These are phyloP conservation scores for Caryopteris hybrid DNA, from an alignment of 305 asterid genomes.

Conservation along the genomic window DNA sequence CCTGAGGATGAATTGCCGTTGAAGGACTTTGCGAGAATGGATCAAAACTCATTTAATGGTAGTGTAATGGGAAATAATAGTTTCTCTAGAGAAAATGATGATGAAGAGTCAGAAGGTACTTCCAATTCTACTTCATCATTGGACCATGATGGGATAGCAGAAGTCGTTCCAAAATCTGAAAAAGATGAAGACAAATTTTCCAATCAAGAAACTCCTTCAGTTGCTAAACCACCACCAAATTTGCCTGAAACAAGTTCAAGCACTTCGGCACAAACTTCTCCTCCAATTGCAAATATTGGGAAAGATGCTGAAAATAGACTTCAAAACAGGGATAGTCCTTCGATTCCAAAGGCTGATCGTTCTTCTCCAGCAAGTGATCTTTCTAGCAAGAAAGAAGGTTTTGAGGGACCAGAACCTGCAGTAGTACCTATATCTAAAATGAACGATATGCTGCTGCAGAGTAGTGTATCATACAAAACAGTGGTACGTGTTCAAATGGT, in stretches of 20 bases:
- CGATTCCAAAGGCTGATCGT: slow-evolving; percentile 9
- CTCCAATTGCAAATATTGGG: slow-evolving; percentile 3
- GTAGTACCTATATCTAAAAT: slow-evolving; percentile 54
- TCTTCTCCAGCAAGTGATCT: slow-evolving; percentile 17
- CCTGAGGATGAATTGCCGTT: slow-evolving; percentile 23
- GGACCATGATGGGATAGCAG: slow-evolving; percentile 1
- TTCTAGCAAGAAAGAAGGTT: slow-evolving; percentile 17
- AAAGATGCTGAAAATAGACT: slow-evolving; percentile 18
- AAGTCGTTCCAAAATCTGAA: slow-evolving; percentile 3
- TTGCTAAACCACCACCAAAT: slow-evolving; percentile 19
- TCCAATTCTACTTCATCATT: slow-evolving; percentile 3
- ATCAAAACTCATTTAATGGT: slow-evolving; percentile 22
- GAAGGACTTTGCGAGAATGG: slow-evolving; percentile 26
- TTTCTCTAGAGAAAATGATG: slow-evolving; percentile 14
- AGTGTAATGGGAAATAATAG: slow-evolving; percentile 20
- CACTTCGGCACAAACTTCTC: slow-evolving; percentile 10
- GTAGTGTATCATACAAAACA: slow-evolving; percentile 36
- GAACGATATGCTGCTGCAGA: slow-evolving; percentile 49
- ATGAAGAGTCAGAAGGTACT: slow-evolving; percentile 16
- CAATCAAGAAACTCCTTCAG: slow-evolving; percentile 7
- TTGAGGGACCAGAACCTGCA: slow-evolving; percentile 13
- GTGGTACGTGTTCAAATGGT: slow-evolving; percentile 37
- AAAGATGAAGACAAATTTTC: slow-evolving; percentile 1
- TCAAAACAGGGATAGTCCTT: slow-evolving; percentile 17
- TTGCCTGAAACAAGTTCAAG: slow-evolving; percentile 4